Base-by-base conservation (phyloP, 495 filamentous ascomycete genomes). In the Staphylotrichum tortipilum region DNA sequence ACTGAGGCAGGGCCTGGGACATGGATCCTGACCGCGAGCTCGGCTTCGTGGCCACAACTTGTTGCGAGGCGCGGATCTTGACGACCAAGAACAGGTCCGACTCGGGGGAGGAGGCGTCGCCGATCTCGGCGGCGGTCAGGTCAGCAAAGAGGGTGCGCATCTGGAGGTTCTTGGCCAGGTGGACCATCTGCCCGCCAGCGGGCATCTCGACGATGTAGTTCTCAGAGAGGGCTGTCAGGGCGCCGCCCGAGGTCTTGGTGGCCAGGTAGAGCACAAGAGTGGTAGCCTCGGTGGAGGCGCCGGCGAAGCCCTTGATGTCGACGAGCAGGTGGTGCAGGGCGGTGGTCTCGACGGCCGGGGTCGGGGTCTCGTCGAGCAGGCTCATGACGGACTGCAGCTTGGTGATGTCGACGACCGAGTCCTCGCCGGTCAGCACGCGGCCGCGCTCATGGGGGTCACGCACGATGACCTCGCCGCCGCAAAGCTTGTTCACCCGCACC, bases 351-450 rank as follows among this genome's bases (percentile, higher is more conserved):
- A 79, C 71, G 17, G 76, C 67, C 7, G 72, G 68, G 5, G 74
- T 75, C 4, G 89, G 89, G 21, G 81, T 78, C 55, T 83, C 83
- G 46, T 94, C 86, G 12, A 99, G 76, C 61, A 97, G 78, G 62
- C 88, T 94, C 92, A 99, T 99, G 54, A 86, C 82, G 4, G 90
- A 90, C 69, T 99, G 92, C 40, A 96, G 74, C 58, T 80, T 87
- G 18, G 89, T 89, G 54, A 97, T 78, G 50, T 95, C 89, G 29
- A 97, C 82, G 31, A 88, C 87, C 0, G 91, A 95, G 64, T 99
- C 92, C 34, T 95, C 87, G 2, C 85, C 86, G 0, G 89, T 95
- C 40, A 99, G 68, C 29, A 97, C 78, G 21, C 89, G 78, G 26
- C 92, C 92, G n/a, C 82, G 73, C 55, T 87, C 79, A 9, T 76